These are phyloP conservation scores for Knoxdaviesia capensis DNA, from an alignment of 2,329 filamentous ascomycete genomes.

Conservation along the genomic window DNA sequence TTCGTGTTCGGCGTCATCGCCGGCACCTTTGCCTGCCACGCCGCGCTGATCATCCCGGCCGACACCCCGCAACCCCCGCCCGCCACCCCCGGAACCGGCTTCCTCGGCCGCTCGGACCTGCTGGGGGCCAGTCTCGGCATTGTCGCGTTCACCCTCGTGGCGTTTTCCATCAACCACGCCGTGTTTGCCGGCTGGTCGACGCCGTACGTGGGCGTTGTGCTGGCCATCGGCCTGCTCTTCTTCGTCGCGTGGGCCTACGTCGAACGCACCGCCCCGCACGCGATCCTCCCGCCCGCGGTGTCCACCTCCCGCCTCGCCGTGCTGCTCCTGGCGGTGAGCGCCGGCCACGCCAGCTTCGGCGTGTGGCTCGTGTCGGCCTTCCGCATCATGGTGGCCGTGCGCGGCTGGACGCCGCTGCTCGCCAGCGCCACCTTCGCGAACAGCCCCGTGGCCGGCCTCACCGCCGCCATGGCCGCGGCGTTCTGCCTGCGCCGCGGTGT, in stretches of 20 bases:
- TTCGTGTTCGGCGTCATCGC: slow-evolving; percentile 17
- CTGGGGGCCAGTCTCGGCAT: slow-evolving; percentile 24
- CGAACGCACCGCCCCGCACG: slow-evolving; percentile 26
- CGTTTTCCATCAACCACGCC: slow-evolving; percentile 47
- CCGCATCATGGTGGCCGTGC: slow-evolving; percentile 24
- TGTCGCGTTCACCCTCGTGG: slow-evolving; percentile 35
- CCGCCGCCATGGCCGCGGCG: slow-evolving; percentile 22
- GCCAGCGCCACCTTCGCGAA: slow-evolving; percentile 23
- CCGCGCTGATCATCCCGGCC: slow-evolving; percentile 15
- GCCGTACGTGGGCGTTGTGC: slow-evolving; percentile 30
- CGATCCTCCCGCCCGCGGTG: slow-evolving; percentile 27
- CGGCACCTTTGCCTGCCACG: slow-evolving; percentile 11
- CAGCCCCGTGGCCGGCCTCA: slow-evolving; percentile 19
- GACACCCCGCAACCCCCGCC: background rate
- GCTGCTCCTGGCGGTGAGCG: slow-evolving; percentile 31
- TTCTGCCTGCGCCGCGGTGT: slow-evolving; percentile 18
- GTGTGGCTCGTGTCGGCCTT: slow-evolving; percentile 30
- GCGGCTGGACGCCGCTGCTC: slow-evolving; percentile 19
- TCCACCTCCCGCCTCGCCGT: slow-evolving; percentile 19
- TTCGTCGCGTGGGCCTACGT: slow-evolving; percentile 34
- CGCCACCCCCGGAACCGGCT: background rate
- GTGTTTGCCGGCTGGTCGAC: slow-evolving; percentile 35
- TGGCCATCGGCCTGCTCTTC: slow-evolving; percentile 36
- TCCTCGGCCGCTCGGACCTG: slow-evolving; percentile 13
- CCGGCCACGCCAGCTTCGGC: slow-evolving; percentile 32